A percentile compares a stretch with the other conserved stretches of the same genome.
Evolutionary conservation across 129 eudicot species (phyloP).

Genomic region (Helichrysum umbraculigerum): DNA sequence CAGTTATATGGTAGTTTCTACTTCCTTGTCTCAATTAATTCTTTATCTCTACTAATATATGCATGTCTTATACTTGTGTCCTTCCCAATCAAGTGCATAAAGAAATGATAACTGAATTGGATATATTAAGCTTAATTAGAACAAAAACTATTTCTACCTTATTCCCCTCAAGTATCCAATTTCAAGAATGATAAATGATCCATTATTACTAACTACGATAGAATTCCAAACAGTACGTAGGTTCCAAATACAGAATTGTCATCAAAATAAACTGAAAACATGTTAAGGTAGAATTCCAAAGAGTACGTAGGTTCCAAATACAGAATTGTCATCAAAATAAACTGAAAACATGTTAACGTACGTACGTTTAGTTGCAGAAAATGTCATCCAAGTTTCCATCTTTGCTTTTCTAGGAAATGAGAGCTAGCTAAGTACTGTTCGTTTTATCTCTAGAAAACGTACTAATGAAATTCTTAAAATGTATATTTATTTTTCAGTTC

Average conservation of each 20-base stretch:
- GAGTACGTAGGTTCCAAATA: not conserved
- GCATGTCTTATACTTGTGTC: not conserved
- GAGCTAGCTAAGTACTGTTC: too few species aligned
- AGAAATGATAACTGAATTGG: not conserved
- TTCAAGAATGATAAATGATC: constrained; percentile 2
- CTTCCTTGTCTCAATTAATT: constrained; percentile 41
- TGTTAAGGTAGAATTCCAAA: not conserved
- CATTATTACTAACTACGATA: not conserved
- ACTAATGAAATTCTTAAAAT: too few species aligned
- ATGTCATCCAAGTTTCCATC: too few species aligned
- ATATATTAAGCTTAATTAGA: not conserved
- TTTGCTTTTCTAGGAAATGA: too few species aligned
- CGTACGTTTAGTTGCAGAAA: too few species aligned
- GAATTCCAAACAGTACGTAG: not conserved
- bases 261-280: not conserved
- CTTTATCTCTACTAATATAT: not conserved
- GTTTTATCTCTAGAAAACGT: too few species aligned
- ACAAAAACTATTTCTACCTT: not conserved
- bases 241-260: not conserved
- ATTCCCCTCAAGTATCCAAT: not conserved
- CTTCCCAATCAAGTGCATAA: constrained; percentile 3
- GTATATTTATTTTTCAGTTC: too few species aligned
- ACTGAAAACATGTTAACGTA: not conserved
- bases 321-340: not conserved
- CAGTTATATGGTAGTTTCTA: constrained; percentile 43